Evolutionary conservation across 352 stramenopile genomes (phyloP).

Genomic region (Phytopythium boreale): DNA sequence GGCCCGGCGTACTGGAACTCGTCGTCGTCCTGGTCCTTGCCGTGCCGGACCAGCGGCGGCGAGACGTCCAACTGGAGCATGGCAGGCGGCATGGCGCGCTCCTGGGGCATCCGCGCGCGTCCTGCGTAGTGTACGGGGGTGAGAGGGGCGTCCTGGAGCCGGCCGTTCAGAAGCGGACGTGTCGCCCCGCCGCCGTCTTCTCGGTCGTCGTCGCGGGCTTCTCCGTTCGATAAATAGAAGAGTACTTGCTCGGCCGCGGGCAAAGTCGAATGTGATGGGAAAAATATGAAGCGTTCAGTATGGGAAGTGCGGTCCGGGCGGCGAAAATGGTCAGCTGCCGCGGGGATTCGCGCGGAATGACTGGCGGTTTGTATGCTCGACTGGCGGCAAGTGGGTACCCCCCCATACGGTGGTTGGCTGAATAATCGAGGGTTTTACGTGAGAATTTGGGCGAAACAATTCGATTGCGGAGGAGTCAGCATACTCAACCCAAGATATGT

Average conservation of each 20-base stretch:
- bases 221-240: too few relatives aligned
- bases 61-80: constrained; percentile 19
- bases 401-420: too few relatives aligned
- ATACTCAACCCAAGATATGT: neutral
- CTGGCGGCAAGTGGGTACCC: too few relatives aligned
- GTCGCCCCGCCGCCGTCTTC: too few relatives aligned
- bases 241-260: too few relatives aligned
- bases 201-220: too few relatives aligned
- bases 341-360: neutral
- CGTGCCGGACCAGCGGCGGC: constrained; percentile 5
- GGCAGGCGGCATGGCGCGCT: neutral
- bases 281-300: neutral
- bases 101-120: constrained; percentile 4
- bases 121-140: neutral
- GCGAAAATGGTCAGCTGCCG: neutral
- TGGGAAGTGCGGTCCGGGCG: too few relatives aligned
- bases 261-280: too few relatives aligned
- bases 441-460: neutral
- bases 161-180: too few relatives aligned
- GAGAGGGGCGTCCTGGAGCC: too few relatives aligned
- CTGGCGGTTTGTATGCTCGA: neutral
- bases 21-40: neutral
- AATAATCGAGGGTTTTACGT: too few relatives aligned
- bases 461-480: neutral
- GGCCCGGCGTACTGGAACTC: neutral